Base-by-base conservation (phyloP, 495 filamentous ascomycete species). In the Hyphodiscus hymeniophilus region DNA sequence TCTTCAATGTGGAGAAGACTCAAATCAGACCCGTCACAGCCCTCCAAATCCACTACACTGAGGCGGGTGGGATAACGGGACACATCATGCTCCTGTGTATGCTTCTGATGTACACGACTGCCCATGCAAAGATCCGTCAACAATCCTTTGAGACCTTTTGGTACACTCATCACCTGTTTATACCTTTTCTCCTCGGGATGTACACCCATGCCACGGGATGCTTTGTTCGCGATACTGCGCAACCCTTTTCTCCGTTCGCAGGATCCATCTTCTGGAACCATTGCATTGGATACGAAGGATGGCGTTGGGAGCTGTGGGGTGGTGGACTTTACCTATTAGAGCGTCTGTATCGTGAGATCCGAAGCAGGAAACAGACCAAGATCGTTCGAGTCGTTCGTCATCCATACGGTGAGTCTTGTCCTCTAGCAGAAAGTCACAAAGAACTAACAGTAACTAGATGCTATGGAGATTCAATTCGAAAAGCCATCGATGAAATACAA, bases 61-160 rank as follows among this genome's bases (percentile, higher is more conserved):
- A 92, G 61, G 75, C 87, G 34, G 89, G 87, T 54, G 92, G 92
- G 47, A 86, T 97, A 50, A 99, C 92, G 0, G 92, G 92, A 15
- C 92, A 99, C 66, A 77, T 99, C 38, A 99, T 99, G 92, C 77
- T 97, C 4, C 73, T 97, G 7, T 99, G 92, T 75, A 97, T 99
- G 92, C 71, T 99, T 44, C 66, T 99, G 45, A 99, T 99, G 79
- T 99, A 92, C 65, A 99, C 92, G 16, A 95, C 94, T 7, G 84
- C 92, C 3, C 92, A 99, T 59, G 75, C 81, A 56, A 84, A 85
- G 54, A 97, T 99, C 56, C 85, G 92, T 42, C 88, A 97, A 62
- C 92, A 99, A 60, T 94, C 86, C 2, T 99, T 85, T 64, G 92
- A 99, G 66, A 91, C 91, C 1, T 99, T 99, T 61, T 97, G 91